These are phyloP conservation scores for Sedum album DNA, from an alignment of 164 flowering plant species.

Conservation along the genomic window DNA sequence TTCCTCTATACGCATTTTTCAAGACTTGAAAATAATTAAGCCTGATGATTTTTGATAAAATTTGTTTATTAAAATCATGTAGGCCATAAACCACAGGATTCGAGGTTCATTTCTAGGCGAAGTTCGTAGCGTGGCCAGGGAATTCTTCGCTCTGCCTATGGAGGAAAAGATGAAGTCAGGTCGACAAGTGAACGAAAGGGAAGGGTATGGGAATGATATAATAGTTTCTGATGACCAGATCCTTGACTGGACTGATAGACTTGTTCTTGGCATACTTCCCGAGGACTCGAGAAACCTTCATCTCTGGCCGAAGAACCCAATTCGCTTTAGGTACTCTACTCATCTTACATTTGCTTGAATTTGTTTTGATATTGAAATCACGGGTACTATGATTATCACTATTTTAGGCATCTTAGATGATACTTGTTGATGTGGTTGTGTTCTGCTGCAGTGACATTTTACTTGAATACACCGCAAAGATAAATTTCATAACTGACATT, in stretches of 20 bases:
- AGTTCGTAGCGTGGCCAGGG: constrained; percentile 5
- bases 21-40: too few relatives aligned
- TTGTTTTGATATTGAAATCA: neutral
- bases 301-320: constrained; percentile 34
- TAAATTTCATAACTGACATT: constrained; percentile 13
- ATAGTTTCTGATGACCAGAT: constrained; percentile 14
- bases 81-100: constrained; percentile 14
- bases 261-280: constrained; percentile 24
- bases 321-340: constrained; percentile 20
- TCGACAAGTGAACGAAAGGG: constrained; percentile 1
- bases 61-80: too few relatives aligned
- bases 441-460: constrained; percentile 22
- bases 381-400: too few relatives aligned
- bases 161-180: constrained; percentile 12
- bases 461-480: constrained; percentile 22
- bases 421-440: neutral
- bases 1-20: neutral
- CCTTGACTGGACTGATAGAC: constrained; percentile 35
- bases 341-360: neutral
- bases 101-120: constrained; percentile 11
- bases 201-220: constrained; percentile 23
- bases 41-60: too few relatives aligned
- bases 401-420: too few relatives aligned
- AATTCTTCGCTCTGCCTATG: constrained; percentile 13
- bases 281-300: constrained; percentile 18